Evolutionary conservation across 805 yeast species (phyloP).

Genomic region (Wickerhamomyces subpelliculosus): DNA sequence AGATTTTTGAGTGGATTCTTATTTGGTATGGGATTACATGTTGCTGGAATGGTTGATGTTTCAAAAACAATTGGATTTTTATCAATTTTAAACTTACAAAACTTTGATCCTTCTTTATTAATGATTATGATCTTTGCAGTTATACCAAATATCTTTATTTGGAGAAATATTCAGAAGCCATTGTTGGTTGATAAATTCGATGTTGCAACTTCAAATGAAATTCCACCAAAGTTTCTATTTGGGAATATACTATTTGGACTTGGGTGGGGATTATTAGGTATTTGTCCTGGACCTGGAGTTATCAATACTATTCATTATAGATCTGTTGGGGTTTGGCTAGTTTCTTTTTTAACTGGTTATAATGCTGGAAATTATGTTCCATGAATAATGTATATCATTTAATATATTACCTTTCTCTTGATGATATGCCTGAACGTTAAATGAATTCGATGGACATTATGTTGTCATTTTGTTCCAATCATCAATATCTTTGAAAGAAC

Average conservation of each 20-base stretch:
- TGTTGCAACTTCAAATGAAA: conserved; percentile 19
- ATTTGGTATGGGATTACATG: conserved; percentile 40
- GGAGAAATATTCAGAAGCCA: conserved; percentile 23
- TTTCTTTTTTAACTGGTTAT: neutral
- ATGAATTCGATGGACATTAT: no score
- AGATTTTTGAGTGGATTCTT: conserved; percentile 24
- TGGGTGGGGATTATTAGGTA: conserved; percentile 48
- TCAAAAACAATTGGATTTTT: conserved; percentile 40
- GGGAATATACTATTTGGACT: conserved; percentile 42
- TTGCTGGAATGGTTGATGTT: conserved; percentile 41
- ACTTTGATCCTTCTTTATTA: conserved; percentile 41
- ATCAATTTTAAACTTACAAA: conserved; percentile 25
- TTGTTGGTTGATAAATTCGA: conserved; percentile 16
- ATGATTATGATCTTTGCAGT: conserved; percentile 38
- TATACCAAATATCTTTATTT: conserved; percentile 36
- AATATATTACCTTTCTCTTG: no score
- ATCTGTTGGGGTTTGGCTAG: neutral
- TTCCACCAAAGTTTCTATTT: conserved; percentile 25
- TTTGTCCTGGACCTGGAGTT: conserved; percentile 50
- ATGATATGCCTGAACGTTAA: no score
- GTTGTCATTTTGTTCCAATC: no score
- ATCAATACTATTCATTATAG: conserved; percentile 12
- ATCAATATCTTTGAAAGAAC: no score
- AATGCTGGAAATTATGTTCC: neutral
- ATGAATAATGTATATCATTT: no score